Evolutionary conservation across 176 grass and related monocot species (phyloP).

Genomic region (Carex pumila): DNA sequence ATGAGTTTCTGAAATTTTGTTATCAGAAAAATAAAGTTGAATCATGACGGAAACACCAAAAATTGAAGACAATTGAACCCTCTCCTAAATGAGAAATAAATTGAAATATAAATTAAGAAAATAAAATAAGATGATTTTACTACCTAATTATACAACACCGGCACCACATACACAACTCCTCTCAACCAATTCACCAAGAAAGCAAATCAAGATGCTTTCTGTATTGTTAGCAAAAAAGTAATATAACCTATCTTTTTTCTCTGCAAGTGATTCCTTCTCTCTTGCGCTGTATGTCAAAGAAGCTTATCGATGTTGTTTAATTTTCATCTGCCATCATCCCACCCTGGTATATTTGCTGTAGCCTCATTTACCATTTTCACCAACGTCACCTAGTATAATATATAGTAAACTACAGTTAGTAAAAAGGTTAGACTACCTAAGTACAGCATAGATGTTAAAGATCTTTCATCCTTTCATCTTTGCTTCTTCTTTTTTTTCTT

Average conservation of each 20-base stretch:
- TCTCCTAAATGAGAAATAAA: background rate
- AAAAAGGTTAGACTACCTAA: background rate
- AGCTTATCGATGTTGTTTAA: conserved; percentile 21
- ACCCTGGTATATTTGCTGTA: conserved; percentile 67
- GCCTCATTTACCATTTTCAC: conserved; percentile 97
- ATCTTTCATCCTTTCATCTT: background rate
- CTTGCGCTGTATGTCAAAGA: conserved; percentile 12
- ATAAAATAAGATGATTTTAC: background rate
- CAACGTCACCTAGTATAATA: conserved; percentile 55
- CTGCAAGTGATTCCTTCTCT: background rate
- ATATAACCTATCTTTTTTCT: conserved; percentile 13
- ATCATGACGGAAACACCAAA: too few relatives aligned
- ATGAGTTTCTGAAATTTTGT: too few relatives aligned
- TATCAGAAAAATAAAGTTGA: too few relatives aligned
- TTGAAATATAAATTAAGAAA: background rate
- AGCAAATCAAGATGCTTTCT: conserved; percentile 7
- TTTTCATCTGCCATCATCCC: conserved; percentile 63
- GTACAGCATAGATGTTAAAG: background rate
- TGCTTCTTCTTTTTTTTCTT: background rate
- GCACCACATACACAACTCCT: conserved; percentile 3
- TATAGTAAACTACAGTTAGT: background rate
- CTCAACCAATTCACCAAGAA: conserved; percentile 9
- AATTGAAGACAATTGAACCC: too few relatives aligned
- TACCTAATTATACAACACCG: conserved; percentile 8
- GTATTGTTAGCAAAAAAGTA: conserved; percentile 21